Conservation (phyloP, 2,329 filamentous ascomycete species). For the Stemphylium lycopersici region DNA sequence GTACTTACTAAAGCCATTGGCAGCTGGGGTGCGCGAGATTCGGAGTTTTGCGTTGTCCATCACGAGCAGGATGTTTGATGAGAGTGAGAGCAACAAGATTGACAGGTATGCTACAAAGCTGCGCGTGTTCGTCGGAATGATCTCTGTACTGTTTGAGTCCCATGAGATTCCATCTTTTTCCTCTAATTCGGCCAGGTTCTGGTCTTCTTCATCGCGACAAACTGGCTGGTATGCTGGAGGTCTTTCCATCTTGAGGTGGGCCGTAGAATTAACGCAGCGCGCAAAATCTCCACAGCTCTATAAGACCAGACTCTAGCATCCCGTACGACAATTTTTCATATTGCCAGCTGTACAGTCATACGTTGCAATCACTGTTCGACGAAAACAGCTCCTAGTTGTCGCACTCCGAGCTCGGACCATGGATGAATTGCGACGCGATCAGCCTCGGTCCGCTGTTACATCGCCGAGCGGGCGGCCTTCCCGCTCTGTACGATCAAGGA, state of each 20-base stretch:
- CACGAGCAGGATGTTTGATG: slow-evolving; percentile 37
- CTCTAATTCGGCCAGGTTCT: slow-evolving; percentile 22
- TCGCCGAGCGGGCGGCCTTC: slow-evolving; percentile 15
- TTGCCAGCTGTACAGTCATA: slow-evolving; percentile 12
- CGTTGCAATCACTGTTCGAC: slow-evolving; percentile 11
- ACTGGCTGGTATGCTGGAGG: slow-evolving; percentile 35
- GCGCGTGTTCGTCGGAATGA: slow-evolving; percentile 34
- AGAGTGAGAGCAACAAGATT: slow-evolving; percentile 38
- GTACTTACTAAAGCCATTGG: slow-evolving; percentile 35
- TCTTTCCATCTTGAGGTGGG: slow-evolving; percentile 27
- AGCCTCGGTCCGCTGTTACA: slow-evolving; percentile 16
- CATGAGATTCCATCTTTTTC: slow-evolving; percentile 32
- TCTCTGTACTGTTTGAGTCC: slow-evolving; percentile 33
- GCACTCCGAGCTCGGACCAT: slow-evolving; percentile 31
- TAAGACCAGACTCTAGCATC: slow-evolving; percentile 1
- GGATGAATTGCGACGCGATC: slow-evolving; percentile 28
- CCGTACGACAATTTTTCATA: slow-evolving; percentile 12
- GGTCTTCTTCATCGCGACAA: slow-evolving; percentile 31
- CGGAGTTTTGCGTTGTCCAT: slow-evolving; percentile 35
- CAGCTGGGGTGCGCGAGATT: slow-evolving; percentile 21
- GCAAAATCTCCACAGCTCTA: slow-evolving; percentile 6
- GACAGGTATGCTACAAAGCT: slow-evolving; percentile 37
- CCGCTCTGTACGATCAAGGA: slow-evolving; percentile 28
- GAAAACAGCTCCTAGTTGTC: slow-evolving; percentile 10
- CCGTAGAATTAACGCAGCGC: slow-evolving; percentile 2